A percentile compares a stretch with the other conserved stretches of the same genome.
These are phyloP conservation scores for Ustanciosporium gigantosporum DNA, from an alignment of 1,284 basidiomycete genomes.

Conservation along the genomic window DNA sequence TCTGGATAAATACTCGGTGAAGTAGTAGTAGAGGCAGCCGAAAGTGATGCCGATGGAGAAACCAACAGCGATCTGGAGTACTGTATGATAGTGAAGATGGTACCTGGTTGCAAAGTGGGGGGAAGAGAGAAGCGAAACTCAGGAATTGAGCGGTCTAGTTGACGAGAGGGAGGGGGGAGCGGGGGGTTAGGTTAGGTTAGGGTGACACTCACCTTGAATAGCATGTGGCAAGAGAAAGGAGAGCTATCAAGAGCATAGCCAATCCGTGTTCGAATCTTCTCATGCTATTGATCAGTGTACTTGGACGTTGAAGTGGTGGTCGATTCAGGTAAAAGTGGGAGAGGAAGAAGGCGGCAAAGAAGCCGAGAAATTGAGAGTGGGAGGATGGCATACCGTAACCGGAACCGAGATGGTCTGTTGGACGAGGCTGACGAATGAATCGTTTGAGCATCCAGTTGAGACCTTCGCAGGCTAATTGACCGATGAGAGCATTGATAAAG, in stretches of 20 bases:
- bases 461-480: slow-evolving; percentile 74
- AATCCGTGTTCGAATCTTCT: slow-evolving; percentile 47
- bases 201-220: slow-evolving; percentile 68
- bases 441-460: slow-evolving; percentile 75
- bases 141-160: too few relatives aligned
- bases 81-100: slow-evolving; percentile 74
- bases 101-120: too few relatives aligned
- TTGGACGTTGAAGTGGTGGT: slow-evolving; percentile 66
- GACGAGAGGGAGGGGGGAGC: too few relatives aligned
- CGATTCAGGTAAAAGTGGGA: slow-evolving; percentile 75
- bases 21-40: slow-evolving; percentile 68
- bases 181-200: too few relatives aligned
- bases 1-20: slow-evolving; percentile 69
- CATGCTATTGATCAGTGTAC: slow-evolving; percentile 32
- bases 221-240: slow-evolving; percentile 71
- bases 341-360: slow-evolving; percentile 76
- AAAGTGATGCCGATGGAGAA: slow-evolving; percentile 69
- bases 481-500: slow-evolving; percentile 78
- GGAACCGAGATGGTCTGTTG: slow-evolving; percentile 70
- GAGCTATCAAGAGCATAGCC: slow-evolving; percentile 67
- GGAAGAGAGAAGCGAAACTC: too few relatives aligned
- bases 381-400: slow-evolving; percentile 87
- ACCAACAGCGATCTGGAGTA: slow-evolving; percentile 75
- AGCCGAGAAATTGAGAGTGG: slow-evolving; percentile 86
- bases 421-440: slow-evolving; percentile 71